Conservation (phyloP, 179 eudicot species). For the Monotropa hypopitys region DNA sequence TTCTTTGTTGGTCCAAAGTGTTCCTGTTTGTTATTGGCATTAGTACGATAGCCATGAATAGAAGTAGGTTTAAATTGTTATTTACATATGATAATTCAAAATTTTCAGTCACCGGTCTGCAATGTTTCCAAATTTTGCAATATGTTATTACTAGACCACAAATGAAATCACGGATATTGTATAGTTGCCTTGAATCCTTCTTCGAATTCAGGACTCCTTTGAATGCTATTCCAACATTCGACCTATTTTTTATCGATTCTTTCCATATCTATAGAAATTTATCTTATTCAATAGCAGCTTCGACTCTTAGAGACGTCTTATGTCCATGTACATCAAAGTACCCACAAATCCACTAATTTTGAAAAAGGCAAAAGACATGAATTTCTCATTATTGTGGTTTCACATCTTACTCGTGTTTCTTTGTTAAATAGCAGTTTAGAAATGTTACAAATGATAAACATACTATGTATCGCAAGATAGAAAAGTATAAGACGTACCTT, state of each 20-base stretch:
- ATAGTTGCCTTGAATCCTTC: background rate
- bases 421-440: background rate
- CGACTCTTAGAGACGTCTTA: background rate
- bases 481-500: slow-evolving; percentile 28
- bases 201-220: background rate
- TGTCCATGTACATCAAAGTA: background rate
- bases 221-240: background rate
- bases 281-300: background rate
- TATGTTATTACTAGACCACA: background rate
- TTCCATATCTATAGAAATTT: too few relatives aligned
- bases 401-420: background rate
- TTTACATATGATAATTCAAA: background rate
- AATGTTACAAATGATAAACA: background rate
- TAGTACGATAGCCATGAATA: background rate
- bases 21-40: background rate
- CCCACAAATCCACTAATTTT: background rate
- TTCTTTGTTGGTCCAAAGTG: background rate
- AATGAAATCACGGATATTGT: background rate
- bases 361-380: background rate
- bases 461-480: too few relatives aligned
- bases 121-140: background rate
- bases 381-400: background rate
- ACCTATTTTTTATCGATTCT: background rate
- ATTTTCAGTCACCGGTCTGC: background rate
- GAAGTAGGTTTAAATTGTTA: background rate